Evolutionary conservation across 169 alveolate species (phyloP).

Genomic region (Condylostoma magnum): DNA sequence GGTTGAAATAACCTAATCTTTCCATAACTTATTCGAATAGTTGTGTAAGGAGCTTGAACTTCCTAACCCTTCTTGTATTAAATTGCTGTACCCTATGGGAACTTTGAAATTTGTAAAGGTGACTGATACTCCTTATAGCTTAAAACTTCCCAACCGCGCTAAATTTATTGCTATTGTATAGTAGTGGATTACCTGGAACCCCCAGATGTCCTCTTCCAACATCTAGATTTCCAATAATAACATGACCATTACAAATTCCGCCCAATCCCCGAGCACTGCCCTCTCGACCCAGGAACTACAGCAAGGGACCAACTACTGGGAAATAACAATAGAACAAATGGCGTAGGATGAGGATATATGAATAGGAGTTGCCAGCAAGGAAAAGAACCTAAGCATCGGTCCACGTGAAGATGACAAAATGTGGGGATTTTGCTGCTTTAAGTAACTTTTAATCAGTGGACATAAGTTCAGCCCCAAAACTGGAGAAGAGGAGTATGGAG

Average conservation of each 20-base stretch:
- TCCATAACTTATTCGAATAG: background rate
- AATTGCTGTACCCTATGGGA: conserved; percentile 3
- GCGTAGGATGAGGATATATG: conserved; percentile 39
- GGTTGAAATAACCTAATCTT: background rate
- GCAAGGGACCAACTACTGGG: conserved; percentile 41
- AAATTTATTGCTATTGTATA: conserved; percentile 22
- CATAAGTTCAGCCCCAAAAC: conserved; percentile 24
- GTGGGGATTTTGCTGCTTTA: conserved; percentile 33
- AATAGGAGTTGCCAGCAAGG: conserved; percentile 35
- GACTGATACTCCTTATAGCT: conserved; percentile 10
- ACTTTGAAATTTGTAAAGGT: background rate
- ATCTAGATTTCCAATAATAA: conserved; percentile 19
- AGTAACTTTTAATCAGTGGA: too few relatives aligned
- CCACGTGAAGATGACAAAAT: conserved; percentile 24
- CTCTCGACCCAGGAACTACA: conserved; percentile 20
- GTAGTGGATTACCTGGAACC: conserved; percentile 30
- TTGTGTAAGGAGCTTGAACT: background rate
- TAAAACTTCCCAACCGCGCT: background rate
- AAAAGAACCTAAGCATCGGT: background rate
- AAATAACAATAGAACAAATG: conserved; percentile 29
- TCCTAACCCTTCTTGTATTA: background rate
- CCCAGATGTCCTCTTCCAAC: conserved; percentile 12
- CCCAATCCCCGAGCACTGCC: conserved; percentile 20
- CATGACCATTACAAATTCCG: conserved; percentile 18
- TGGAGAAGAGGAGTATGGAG: conserved; percentile 7